A percentile compares a stretch with the other conserved stretches of the same genome.
Conservation (phyloP, 169 alveolate species). For the Perkinsus marinus region DNA sequence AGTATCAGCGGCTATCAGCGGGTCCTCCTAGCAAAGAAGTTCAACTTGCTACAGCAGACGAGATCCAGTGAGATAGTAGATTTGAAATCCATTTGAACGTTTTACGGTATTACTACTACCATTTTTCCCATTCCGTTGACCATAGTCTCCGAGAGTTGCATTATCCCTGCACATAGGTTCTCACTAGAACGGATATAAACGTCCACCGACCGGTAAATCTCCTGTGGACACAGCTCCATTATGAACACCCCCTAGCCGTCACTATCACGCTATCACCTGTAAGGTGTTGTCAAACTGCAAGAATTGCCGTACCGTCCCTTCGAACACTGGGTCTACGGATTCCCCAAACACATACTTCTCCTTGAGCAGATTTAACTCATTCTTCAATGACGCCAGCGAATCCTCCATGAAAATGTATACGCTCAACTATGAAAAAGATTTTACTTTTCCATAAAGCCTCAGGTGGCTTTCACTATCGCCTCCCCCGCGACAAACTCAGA, state of each 20-base stretch:
- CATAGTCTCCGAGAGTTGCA: conserved; percentile 7
- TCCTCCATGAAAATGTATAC: background rate
- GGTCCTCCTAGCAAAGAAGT: background rate
- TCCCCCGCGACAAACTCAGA: background rate
- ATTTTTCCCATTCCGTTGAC: conserved; percentile 12
- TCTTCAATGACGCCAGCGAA: background rate
- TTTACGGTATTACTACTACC: background rate
- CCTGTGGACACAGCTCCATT: background rate
- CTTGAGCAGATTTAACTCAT: background rate
- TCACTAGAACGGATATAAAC: conserved; percentile 7
- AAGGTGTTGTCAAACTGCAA: conserved; percentile 14
- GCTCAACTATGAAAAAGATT: background rate
- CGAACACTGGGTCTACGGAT: background rate
- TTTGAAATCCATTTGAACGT: too few relatives aligned
- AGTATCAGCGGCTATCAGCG: background rate
- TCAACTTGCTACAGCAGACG: too few relatives aligned
- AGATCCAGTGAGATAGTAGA: too few relatives aligned
- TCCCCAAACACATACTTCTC: conserved; percentile 3
- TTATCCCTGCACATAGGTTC: conserved; percentile 12
- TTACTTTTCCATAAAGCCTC: too few relatives aligned
- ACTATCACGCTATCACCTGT: background rate
- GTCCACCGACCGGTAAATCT: background rate
- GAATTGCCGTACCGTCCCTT: conserved; percentile 27
- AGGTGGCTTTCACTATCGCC: too few relatives aligned
- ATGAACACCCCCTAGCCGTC: background rate